Percentiles rank a stretch among this genome's conserved stretches.
These are phyloP conservation scores for Didymella glomerata DNA, from an alignment of 2,329 filamentous ascomycete species.

Conservation along the genomic window DNA sequence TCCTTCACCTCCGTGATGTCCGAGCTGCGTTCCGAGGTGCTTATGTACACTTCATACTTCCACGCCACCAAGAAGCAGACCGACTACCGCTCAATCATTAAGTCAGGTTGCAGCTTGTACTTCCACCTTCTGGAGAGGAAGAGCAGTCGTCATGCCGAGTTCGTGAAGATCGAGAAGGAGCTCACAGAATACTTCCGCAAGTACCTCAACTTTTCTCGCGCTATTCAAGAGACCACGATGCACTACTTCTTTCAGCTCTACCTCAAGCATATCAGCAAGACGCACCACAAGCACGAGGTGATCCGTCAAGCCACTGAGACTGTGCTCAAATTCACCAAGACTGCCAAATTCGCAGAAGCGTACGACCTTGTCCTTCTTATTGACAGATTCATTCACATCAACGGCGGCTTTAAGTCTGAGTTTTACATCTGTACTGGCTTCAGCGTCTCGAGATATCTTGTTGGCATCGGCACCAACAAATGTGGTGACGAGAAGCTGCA, in stretches of 20 bases:
- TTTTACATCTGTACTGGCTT: conserved; percentile 46
- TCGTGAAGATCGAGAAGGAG: conserved; percentile 31
- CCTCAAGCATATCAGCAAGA: conserved; percentile 29
- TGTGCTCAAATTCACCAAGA: conserved; percentile 32
- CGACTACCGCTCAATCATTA: conserved; percentile 44
- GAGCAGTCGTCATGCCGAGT: conserved; percentile 25
- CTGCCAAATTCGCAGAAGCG: conserved; percentile 35
- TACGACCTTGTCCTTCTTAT: conserved; percentile 36
- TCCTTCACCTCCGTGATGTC: conserved; percentile 54
- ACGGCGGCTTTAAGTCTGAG: conserved; percentile 37
- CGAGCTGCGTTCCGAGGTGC: conserved; percentile 50
- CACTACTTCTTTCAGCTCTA: conserved; percentile 35
- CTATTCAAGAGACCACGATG: conserved; percentile 24
- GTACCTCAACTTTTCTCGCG: conserved; percentile 30
- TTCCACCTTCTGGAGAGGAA: conserved; percentile 33
- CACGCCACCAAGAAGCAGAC: conserved; percentile 42
- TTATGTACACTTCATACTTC: conserved; percentile 42
- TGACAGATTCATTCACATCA: conserved; percentile 36
- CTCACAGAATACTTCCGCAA: conserved; percentile 33
- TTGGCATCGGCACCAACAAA: conserved; percentile 34
- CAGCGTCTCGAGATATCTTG: conserved; percentile 38
- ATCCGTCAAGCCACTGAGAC: conserved; percentile 25
- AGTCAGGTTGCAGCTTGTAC: conserved; percentile 35
- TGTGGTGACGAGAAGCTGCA: conserved; percentile 43
- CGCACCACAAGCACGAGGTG: conserved; percentile 27